Evolutionary conservation across 2,329 filamentous ascomycete genomes (phyloP), one percentile per base, ranked within the genome.

Genomic region (Helminthosporium solani): DNA sequence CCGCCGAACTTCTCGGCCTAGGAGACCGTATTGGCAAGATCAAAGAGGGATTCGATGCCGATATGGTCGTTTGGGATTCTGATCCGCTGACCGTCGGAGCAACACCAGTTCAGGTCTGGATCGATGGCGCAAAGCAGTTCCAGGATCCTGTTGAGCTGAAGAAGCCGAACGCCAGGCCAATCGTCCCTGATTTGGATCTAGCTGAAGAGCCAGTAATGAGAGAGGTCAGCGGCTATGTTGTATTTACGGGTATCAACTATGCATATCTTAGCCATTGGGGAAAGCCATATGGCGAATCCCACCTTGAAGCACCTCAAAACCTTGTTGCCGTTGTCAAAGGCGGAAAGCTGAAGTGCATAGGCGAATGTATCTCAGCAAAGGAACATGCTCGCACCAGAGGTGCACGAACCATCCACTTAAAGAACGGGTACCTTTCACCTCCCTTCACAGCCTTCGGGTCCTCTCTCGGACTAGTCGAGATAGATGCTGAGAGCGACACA

Each of bases 381-480:
- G 54, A 66, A 3, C 60, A 66, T 0, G 73, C 75, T 2, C 50
- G 61, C 21, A 31, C 40, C 18, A 20, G 27, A 11, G 65, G 2
- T 68, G 68, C 4, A 59, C 62, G 44, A 67, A 68, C 37, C 1
- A 63, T 87, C 20, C 44, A 70, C 6, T 73, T 87, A 5, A 57
- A 73, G 16, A 76, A 87, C 52, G 85, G 84, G 1, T 75, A 86
- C 56, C 58, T 87, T n/a, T 78, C 79, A 5, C 73, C 78, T 5
- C 74, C 82, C 0, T 78, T 86, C 50, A 84, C 81, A 2, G 81
- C 79, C 1, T 80, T 86, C 23, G 83, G 79, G 1, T 79, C 81
- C 3, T 71, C 72, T 1, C 68, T 88, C 0, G 85, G 85, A 0
- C 74, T 88, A 6, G 79, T 79, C 50, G 83, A 81, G 42, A 86